These are phyloP conservation scores for Macaranga tanarius DNA, from an alignment of 441 rosid genomes.

Conservation along the genomic window DNA sequence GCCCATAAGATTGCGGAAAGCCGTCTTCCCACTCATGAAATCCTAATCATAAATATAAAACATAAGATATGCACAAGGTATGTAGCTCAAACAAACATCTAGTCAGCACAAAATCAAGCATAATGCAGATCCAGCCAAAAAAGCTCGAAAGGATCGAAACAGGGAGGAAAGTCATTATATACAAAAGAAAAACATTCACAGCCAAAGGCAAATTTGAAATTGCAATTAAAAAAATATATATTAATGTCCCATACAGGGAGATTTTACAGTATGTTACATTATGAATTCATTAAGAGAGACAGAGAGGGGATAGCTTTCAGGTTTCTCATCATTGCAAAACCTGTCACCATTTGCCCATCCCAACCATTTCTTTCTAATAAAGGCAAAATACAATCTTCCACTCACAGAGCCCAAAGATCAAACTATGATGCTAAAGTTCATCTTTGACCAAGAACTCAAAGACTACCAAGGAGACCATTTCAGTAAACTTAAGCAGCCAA, in stretches of 20 bases:
- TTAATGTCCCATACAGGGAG: background rate
- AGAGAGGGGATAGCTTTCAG: background rate
- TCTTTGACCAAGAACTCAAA: background rate
- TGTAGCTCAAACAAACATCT: background rate
- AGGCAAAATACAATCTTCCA: background rate
- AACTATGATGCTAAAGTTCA: background rate
- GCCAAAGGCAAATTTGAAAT: background rate
- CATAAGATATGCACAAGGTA: slow-evolving; percentile 8
- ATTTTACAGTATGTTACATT: background rate
- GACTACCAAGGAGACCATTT: background rate
- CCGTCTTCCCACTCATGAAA: slow-evolving; percentile 97
- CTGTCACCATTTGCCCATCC: too few species aligned
- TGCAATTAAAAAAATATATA: background rate
- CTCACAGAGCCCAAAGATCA: background rate
- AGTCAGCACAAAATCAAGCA: background rate
- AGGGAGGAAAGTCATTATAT: background rate
- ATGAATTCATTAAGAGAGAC: background rate
- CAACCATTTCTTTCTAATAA: background rate
- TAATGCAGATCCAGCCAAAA: background rate
- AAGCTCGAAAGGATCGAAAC: background rate
- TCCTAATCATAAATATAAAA: slow-evolving; percentile 49
- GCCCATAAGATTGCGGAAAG: slow-evolving; percentile 81
- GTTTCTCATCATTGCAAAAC: background rate
- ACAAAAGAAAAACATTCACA: background rate
- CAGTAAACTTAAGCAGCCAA: background rate